Evolutionary conservation across 2,329 filamentous ascomycete genomes (phyloP), one percentile per base, ranked within the genome.

Genomic region (Mycosphaerella sp.): DNA sequence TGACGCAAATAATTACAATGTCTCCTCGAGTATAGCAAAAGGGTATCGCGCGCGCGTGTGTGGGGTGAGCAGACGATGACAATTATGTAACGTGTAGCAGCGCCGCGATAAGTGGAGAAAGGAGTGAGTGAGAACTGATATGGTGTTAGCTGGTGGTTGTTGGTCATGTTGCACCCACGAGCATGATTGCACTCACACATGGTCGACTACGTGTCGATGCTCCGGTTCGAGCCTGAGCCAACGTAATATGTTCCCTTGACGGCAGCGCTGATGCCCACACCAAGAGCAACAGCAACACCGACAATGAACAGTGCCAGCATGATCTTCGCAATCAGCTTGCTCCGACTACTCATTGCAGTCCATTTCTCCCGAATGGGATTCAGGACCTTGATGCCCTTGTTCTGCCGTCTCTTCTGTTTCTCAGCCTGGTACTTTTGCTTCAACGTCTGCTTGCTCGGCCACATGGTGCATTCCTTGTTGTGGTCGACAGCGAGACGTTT

Each of bases 391-490:
- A 70, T 74, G 58, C 70, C 70, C 45, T 63, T 64, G 44, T 70
- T 55, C n/a, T 61, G 55, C 6, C 58, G 55, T 55, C 63, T 59
- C 57, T 61, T 57, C 59, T 59, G 60, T 66, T 73, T 69, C 62
- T 69, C 68, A 26, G 63, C 65, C 47, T 63, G 59, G 53, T 70
- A 68, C 63, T 71, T 72, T 60, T 74, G 70, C 61, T 73, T 67
- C 53, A 78, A 70, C 32, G 74, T 74, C 64, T 75, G 70, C 59
- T 72, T 71, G 41, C 74, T 73, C 6, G 76, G 76, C 76, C 76
- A 78, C 74, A 78, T 77, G 59, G 71, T 73, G 71, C 74, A 77
- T 56, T 78, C 76, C 64, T 76, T 75, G 59, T 70, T 69, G 50
- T 69, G 64, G 57, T 75, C 73, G 57, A 76, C 67, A 26, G 66